Conservation (phyloP, 345 rosid genomes). For the Microcos paniculata region DNA sequence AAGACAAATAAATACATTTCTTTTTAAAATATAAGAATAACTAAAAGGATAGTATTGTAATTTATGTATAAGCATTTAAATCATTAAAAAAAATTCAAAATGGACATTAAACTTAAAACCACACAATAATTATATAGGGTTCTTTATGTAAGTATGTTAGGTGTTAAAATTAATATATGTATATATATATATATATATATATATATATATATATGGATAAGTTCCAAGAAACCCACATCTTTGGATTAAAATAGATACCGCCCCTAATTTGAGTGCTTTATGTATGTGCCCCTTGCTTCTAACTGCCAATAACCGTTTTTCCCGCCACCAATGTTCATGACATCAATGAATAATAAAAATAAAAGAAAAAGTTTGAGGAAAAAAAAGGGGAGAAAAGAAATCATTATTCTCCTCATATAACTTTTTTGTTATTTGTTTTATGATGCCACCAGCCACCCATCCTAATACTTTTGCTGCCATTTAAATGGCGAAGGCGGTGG, state of each 20-base stretch:
- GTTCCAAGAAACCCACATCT: neutral
- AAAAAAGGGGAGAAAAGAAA: neutral
- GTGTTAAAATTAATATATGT: too few species aligned
- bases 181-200: too few species aligned
- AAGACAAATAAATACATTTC: too few species aligned
- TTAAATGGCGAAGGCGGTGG: slow-evolving; percentile 69
- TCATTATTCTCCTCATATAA: neutral
- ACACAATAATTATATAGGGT: too few species aligned
- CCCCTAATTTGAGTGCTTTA: neutral
- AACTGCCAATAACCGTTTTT: slow-evolving; percentile 52
- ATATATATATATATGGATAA: too few species aligned
- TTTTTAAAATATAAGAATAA: too few species aligned
- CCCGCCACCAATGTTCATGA: slow-evolving; percentile 21
- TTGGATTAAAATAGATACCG: neutral
- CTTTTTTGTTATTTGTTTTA: neutral
- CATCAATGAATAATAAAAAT: neutral
- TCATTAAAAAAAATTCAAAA: too few species aligned
- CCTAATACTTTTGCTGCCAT: slow-evolving; percentile 7
- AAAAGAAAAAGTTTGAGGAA: neutral
- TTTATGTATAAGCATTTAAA: too few species aligned
- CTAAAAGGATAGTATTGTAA: too few species aligned
- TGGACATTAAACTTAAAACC: too few species aligned
- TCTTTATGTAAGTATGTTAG: too few species aligned
- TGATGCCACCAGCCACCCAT: neutral
- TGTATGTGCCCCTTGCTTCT: slow-evolving; percentile 17